These are phyloP conservation scores for Fimicolochytrium jonesii DNA, from an alignment of 192 early-diverging fungal genomes.

Conservation along the genomic window DNA sequence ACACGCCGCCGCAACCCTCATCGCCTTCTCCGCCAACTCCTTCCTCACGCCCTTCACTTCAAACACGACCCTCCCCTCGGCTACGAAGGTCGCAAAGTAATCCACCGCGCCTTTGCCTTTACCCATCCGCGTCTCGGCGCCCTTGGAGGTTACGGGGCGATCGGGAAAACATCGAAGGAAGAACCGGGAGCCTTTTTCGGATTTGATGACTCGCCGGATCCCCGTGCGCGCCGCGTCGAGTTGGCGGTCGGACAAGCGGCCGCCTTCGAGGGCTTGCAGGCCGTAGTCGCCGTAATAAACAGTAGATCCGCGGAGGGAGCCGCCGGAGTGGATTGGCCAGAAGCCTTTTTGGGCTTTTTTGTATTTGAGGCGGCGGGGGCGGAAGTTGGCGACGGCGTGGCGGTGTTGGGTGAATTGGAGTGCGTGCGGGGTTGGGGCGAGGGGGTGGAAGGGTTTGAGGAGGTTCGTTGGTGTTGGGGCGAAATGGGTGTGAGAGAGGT, in stretches of 20 bases:
- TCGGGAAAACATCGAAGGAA: constrained; percentile 88
- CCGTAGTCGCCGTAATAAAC: constrained; percentile 90
- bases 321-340: constrained; percentile 73
- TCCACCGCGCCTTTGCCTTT: constrained; percentile 95
- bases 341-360: constrained; percentile 87
- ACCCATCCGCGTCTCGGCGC: constrained; percentile 93
- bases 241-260: constrained; percentile 76
- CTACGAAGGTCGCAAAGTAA: constrained; percentile 87
- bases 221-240: constrained; percentile 71
- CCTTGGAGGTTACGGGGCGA: constrained; percentile 87
- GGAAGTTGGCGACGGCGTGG: constrained; percentile 51
- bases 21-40: constrained; percentile 75
- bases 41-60: constrained; percentile 80
- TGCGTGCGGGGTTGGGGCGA: background rate
- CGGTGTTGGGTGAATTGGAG: background rate
- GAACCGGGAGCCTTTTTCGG: constrained; percentile 79
- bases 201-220: constrained; percentile 75
- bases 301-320: constrained; percentile 81
- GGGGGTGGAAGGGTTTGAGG: constrained; percentile 7
- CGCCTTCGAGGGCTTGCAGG: constrained; percentile 80
- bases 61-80: constrained; percentile 83
- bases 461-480: background rate
- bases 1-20: constrained; percentile 59
- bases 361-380: constrained; percentile 70
- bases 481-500: too few species aligned